These are phyloP conservation scores for Ophiocordyceps camponoti-leonardi DNA, from an alignment of 2,329 filamentous ascomycete genomes.

Conservation along the genomic window DNA sequence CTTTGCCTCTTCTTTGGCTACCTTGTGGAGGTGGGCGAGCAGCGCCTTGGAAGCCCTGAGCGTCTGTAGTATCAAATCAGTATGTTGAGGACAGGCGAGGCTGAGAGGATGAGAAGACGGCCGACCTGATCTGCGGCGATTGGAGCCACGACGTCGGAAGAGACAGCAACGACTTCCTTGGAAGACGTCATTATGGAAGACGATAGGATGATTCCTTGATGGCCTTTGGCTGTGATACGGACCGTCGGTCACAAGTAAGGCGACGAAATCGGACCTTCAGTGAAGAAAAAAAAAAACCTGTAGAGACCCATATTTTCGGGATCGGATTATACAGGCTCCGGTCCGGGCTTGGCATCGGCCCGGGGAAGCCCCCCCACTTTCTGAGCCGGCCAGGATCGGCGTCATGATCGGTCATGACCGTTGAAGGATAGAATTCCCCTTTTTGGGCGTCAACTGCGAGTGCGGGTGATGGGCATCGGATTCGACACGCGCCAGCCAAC, in stretches of 20 bases:
- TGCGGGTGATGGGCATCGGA: neutral
- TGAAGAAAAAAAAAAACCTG: conserved; percentile 5
- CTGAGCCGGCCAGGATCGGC: neutral
- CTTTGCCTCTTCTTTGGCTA: conserved; percentile 16
- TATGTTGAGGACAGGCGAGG: neutral
- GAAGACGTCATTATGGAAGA: conserved; percentile 19
- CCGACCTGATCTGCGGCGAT: conserved; percentile 25
- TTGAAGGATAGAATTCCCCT: neutral
- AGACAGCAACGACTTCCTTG: conserved; percentile 18
- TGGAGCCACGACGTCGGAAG: conserved; percentile 13
- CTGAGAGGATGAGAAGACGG: neutral
- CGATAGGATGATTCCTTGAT: neutral
- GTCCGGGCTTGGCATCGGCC: neutral
- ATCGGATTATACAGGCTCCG: conserved; percentile 18
- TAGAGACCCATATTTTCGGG: conserved; percentile 14
- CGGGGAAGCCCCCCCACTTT: neutral
- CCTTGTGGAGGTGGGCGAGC: conserved; percentile 42
- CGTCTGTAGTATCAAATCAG: conserved; percentile 19
- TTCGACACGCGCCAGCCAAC: no score
- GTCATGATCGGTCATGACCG: neutral
- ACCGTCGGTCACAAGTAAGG: neutral
- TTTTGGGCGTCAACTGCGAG: neutral
- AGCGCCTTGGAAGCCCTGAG: conserved; percentile 47
- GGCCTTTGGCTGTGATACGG: neutral
- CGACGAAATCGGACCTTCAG: neutral